phyloP scores from a whole-genome alignment of 768 basidiomycete genomes.

The Mycena galericulata region DNA sequence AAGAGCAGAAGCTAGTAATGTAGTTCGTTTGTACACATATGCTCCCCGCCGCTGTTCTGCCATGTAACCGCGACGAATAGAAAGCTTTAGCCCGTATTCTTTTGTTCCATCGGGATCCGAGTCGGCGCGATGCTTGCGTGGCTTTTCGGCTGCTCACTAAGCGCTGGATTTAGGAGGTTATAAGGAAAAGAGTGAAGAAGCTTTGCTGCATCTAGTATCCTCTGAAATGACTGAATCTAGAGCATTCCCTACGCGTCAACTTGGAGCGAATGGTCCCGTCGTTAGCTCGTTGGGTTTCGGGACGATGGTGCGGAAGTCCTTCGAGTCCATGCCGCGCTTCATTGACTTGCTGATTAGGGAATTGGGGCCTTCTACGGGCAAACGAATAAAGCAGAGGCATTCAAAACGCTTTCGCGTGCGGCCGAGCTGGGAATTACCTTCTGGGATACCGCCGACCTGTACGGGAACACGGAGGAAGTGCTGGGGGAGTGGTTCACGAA shows the following conservation, averaged over 20 bases:
- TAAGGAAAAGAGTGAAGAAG: too few species aligned
- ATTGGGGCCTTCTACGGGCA: conserved; percentile 36
- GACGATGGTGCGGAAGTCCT: conserved; percentile 41
- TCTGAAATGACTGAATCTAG: too few species aligned
- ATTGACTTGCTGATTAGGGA: neutral
- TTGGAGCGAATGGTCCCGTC: too few species aligned
- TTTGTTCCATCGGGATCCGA: too few species aligned
- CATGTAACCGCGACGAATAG: conserved; percentile 16
- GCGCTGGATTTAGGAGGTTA: neutral
- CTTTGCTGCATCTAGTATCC: too few species aligned
- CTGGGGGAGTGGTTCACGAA: conserved; percentile 41
- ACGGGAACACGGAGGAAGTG: conserved; percentile 37
- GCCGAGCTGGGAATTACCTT: conserved; percentile 36
- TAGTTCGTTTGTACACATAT: conserved; percentile 6
- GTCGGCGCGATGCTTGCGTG: conserved; percentile 9
- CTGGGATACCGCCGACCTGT: conserved; percentile 40
- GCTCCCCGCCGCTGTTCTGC: neutral
- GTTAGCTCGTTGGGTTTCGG: neutral
- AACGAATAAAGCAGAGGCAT: conserved; percentile 26
- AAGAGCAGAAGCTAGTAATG: conserved; percentile 3
- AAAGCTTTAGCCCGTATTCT: conserved; percentile 6
- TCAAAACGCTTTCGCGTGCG: conserved; percentile 31
- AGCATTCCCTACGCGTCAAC: neutral
- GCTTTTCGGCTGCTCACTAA: conserved; percentile 12
- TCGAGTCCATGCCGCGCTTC: too few species aligned